These are phyloP conservation scores for Auricularia auricula-judae DNA, from an alignment of 768 basidiomycete species.

Conservation along the genomic window DNA sequence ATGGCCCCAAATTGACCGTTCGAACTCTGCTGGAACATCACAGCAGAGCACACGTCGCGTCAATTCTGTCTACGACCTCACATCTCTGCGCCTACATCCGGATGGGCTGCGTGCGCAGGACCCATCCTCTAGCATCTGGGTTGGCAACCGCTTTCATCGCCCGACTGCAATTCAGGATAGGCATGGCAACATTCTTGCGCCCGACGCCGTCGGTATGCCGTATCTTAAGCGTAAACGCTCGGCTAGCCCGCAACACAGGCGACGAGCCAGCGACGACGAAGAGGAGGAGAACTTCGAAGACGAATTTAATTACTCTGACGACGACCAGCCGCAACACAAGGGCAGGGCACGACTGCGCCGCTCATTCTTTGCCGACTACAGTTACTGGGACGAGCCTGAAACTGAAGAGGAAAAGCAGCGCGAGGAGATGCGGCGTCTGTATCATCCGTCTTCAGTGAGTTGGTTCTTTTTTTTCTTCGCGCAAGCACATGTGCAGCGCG, in stretches of 20 bases:
- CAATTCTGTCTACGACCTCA: slow-evolving; percentile 13
- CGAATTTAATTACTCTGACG: background rate
- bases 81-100: background rate
- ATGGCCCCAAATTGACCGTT: too few species aligned
- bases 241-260: background rate
- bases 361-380: background rate
- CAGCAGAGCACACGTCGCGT: slow-evolving; percentile 20
- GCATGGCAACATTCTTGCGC: background rate
- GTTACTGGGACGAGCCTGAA: background rate
- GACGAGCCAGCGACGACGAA: background rate
- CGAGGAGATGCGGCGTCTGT: background rate
- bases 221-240: background rate
- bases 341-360: background rate
- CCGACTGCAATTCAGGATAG: background rate
- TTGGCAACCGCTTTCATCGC: background rate
- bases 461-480: background rate
- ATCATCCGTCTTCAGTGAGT: background rate
- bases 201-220: background rate
- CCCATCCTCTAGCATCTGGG: background rate
- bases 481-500: too few species aligned
- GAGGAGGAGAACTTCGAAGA: background rate
- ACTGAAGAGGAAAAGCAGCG: background rate
- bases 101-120: background rate
- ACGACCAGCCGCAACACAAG: background rate
- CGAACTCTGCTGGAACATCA: too few species aligned